These are phyloP conservation scores for Saccharum officinarum DNA, from an alignment of 176 grass and related monocot species.

Conservation along the genomic window DNA sequence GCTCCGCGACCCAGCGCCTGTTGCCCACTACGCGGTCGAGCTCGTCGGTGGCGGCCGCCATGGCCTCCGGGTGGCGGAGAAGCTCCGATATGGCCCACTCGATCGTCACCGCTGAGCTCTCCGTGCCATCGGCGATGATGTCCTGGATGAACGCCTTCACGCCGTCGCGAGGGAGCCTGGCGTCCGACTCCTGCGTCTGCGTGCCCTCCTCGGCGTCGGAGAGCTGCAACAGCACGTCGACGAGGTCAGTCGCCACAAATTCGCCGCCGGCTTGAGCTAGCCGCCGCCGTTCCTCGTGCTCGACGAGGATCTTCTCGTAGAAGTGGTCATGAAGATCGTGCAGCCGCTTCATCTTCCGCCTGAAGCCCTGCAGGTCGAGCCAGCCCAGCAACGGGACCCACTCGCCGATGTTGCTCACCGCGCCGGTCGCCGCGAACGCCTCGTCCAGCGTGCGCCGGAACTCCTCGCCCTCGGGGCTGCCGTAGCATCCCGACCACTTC, in stretches of 20 bases:
- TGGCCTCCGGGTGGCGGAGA: slow-evolving; percentile 21
- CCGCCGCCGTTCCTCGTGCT: slow-evolving; percentile 34
- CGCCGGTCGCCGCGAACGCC: slow-evolving; percentile 52
- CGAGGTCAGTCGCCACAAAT: slow-evolving; percentile 23
- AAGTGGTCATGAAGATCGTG: slow-evolving; percentile 42
- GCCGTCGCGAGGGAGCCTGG: slow-evolving; percentile 51
- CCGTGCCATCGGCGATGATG: slow-evolving; percentile 55
- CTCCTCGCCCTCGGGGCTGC: slow-evolving; percentile 37
- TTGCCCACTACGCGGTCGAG: slow-evolving; percentile 51
- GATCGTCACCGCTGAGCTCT: slow-evolving; percentile 57
- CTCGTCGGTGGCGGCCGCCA: slow-evolving; percentile 41
- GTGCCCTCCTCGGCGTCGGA: slow-evolving; percentile 13
- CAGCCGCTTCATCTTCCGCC: slow-evolving; percentile 46
- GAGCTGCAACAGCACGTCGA: slow-evolving; percentile 62
- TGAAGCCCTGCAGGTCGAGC: slow-evolving; percentile 51
- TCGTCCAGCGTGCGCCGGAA: slow-evolving; percentile 61
- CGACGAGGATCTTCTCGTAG: slow-evolving; percentile 52
- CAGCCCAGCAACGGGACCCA: slow-evolving; percentile 53
- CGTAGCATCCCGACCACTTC: slow-evolving; percentile 44
- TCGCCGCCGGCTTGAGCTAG: neutral
- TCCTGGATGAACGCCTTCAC: slow-evolving; percentile 59
- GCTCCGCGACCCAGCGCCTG: slow-evolving; percentile 41
- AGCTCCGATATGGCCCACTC: slow-evolving; percentile 75
- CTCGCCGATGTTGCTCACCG: slow-evolving; percentile 56
- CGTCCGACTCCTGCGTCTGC: neutral